Evolutionary conservation across 2,329 filamentous ascomycete genomes (phyloP).

Genomic region (Paraconiothyrium sp.): DNA sequence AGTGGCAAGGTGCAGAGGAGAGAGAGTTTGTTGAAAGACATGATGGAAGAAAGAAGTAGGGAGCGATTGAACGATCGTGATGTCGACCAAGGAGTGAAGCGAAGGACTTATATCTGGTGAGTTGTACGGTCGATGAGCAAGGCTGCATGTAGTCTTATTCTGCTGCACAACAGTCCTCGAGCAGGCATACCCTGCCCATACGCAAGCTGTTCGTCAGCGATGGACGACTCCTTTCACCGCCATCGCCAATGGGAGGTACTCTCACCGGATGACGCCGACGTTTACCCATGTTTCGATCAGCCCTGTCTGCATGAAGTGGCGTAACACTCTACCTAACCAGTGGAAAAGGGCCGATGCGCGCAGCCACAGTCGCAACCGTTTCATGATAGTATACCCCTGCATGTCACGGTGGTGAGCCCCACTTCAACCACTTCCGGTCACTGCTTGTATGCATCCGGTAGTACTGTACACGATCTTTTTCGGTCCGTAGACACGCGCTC

Average conservation of each 20-base stretch:
- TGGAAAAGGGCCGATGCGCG: constrained; percentile 2
- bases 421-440: not conserved
- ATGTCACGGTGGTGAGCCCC: not conserved
- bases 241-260: not conserved
- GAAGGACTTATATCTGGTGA: constrained; percentile 1
- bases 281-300: constrained; percentile 1
- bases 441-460: not conserved
- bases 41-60: not conserved
- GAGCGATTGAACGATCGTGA: not conserved
- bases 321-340: not conserved
- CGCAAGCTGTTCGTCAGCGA: constrained; percentile 24
- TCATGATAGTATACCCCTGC: constrained; percentile 1
- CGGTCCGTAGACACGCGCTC: not conserved
- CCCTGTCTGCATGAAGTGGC: constrained; percentile 1
- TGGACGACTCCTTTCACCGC: not conserved
- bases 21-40: constrained; percentile 11
- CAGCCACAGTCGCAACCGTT: constrained; percentile 6
- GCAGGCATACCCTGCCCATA: constrained; percentile 9
- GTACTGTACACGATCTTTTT: not conserved
- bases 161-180: not conserved
- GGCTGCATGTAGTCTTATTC: constrained; percentile 15
- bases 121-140: not conserved
- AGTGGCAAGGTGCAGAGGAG: constrained; percentile 24
- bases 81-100: not conserved
- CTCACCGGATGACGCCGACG: not conserved